Evolutionary conservation across 371 early-diverging fungal genomes (phyloP), one percentile per base, ranked within the genome.

Genomic region (Lichtheimia ornata): DNA sequence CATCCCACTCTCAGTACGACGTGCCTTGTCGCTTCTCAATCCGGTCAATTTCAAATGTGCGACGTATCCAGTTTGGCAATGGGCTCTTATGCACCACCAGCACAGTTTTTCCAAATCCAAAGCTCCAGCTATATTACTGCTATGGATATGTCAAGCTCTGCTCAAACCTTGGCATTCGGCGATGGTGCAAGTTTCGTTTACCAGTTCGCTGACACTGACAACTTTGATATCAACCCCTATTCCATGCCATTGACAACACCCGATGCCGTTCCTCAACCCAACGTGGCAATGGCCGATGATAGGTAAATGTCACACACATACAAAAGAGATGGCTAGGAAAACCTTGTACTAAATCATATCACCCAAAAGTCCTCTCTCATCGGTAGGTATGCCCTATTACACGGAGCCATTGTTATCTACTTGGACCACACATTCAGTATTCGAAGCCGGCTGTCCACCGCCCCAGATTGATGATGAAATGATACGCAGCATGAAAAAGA

Each of bases 301-400:
- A 84, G 77, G 77, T 77, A 73, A 60, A 60, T 43, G 11, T 27
- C 6, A 43, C 30, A 17, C 13, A 42, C n/a, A n/a, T n/a, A n/a
- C n/a, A 56, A 27, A 41, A 59, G 5, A 18, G 45, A 5, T 47
- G 22, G 28, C 13, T 45, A 50, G 40, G 35, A n/a, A n/a, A n/a
- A n/a, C n/a, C 42, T 41, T 22, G 7, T 45, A 0, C 18, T 20
- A 17, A 45, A 1, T 41, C 14, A 20, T 15, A 5, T 30, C 57
- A n/a, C 24, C 22, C 1, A 22, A 11, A 51, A 25, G 85, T 47
- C 93, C 96, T 1, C 71, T 97, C 6, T 91, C 91, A 0, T 70
- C 82, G 0, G 75, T 96, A 12, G 94, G 94, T 0, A 85, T 91
- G 84, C 94, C 94, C 2, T 86, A 89, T 66, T 92, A 92, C 62